These are phyloP conservation scores for Picochlorum sp. DNA, from an alignment of 139 green algal species.

Conservation along the genomic window DNA sequence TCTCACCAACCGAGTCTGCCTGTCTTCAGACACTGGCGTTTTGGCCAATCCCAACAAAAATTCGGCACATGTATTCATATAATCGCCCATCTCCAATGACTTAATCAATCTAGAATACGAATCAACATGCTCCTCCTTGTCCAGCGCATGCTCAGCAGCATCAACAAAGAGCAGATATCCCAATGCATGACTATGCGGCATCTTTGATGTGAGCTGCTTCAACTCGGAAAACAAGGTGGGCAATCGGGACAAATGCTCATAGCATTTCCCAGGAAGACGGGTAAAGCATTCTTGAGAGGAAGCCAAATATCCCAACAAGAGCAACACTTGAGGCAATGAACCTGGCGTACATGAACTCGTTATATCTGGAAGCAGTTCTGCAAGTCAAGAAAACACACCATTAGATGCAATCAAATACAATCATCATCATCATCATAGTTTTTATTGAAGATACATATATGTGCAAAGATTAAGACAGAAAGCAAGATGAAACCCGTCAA, in stretches of 20 bases:
- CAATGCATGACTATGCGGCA: constrained; percentile 2
- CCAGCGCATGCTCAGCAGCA: not conserved
- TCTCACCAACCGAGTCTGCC: not conserved
- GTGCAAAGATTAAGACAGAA: not conserved
- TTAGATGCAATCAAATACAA: not conserved
- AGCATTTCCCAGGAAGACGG: constrained; percentile 30
- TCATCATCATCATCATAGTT: not conserved
- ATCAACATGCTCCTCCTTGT: not conserved
- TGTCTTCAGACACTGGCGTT: not conserved
- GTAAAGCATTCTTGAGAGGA: constrained; percentile 44
- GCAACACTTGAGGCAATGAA: constrained; percentile 22
- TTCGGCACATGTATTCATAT: not conserved
- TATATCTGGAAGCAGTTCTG: constrained; percentile 41
- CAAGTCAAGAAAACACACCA: not conserved
- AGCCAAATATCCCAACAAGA: constrained; percentile 53
- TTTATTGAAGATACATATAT: no score
- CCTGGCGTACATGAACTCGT: constrained; percentile 13
- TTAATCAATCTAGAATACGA: not conserved
- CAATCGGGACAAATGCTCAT: constrained; percentile 34
- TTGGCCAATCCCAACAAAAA: constrained; percentile 10
- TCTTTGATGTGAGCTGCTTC: constrained; percentile 14
- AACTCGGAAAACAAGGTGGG: constrained; percentile 31
- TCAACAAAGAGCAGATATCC: not conserved
- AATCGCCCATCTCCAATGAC: constrained; percentile 11
- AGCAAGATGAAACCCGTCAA: not conserved